These are phyloP conservation scores for Globisporangium barbulae DNA, from an alignment of 352 stramenopile genomes.

Conservation along the genomic window DNA sequence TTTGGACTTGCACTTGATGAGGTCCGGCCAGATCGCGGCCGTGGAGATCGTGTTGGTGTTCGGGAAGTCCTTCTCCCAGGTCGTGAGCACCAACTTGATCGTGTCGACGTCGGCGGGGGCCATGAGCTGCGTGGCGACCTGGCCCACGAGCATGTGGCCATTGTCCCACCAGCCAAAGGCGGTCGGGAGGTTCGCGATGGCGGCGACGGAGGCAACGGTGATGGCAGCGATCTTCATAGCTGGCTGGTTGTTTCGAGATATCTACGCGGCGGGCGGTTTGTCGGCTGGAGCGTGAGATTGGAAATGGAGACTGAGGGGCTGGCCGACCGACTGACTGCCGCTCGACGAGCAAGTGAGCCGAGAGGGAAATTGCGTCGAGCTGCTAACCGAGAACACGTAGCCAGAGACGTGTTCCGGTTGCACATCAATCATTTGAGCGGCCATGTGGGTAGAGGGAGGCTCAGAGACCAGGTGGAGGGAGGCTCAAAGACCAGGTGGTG, in stretches of 20 bases:
- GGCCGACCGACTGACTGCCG: no score
- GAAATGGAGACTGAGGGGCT: neutral
- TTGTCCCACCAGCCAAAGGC: conserved; percentile 57
- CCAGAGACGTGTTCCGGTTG: neutral
- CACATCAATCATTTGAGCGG: conserved; percentile 3
- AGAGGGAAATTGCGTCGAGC: neutral
- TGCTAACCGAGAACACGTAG: no score
- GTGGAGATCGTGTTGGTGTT: conserved; percentile 51
- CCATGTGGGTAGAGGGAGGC: neutral
- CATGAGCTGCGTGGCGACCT: conserved; percentile 56
- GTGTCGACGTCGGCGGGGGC: conserved; percentile 34
- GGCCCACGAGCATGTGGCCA: conserved; percentile 55
- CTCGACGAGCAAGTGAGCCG: neutral
- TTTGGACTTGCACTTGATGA: conserved; percentile 53
- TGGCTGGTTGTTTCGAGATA: neutral
- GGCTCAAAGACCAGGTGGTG: neutral
- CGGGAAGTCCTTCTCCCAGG: conserved; percentile 52
- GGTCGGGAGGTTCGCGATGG: conserved; percentile 19
- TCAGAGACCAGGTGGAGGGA: neutral
- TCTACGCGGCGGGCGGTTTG: conserved; percentile 5
- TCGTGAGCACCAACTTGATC: conserved; percentile 42
- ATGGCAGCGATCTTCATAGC: conserved; percentile 36
- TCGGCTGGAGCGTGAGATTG: conserved; percentile 6
- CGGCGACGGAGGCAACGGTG: conserved; percentile 12
- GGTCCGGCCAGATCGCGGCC: conserved; percentile 50